Evolutionary conservation across 2,329 filamentous ascomycete genomes (phyloP).

Genomic region (Neofusicoccum parvum): DNA sequence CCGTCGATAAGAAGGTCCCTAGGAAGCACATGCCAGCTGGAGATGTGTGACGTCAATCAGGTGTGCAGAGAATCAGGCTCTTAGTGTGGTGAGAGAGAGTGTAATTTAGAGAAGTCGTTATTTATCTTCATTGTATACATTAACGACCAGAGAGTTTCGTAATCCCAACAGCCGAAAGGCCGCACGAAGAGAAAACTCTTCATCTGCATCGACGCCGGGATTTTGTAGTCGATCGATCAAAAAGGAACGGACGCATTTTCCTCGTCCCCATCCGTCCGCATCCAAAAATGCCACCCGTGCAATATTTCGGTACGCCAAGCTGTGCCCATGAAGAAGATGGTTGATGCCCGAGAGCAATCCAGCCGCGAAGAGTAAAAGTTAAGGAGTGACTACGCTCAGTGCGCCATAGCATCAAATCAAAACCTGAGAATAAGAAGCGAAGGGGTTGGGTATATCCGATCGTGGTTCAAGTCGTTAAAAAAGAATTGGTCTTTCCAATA

Average conservation of each 20-base stretch:
- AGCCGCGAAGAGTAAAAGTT: too few species aligned
- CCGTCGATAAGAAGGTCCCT: not conserved
- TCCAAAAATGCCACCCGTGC: not conserved
- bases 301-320: not conserved
- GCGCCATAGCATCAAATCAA: not conserved
- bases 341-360: too few species aligned
- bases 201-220: not conserved
- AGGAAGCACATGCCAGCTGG: not conserved
- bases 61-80: not conserved
- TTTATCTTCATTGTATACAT: slow-evolving; percentile 2
- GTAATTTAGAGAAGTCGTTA: not conserved
- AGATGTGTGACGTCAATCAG: not conserved
- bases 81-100: not conserved
- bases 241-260: not conserved
- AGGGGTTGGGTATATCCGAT: slow-evolving; percentile 8
- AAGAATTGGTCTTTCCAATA: not conserved
- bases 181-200: not conserved
- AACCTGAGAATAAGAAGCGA: not conserved
- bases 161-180: not conserved
- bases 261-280: not conserved
- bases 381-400: too few species aligned
- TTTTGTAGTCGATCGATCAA: not conserved
- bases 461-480: slow-evolving; percentile 6
- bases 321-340: not conserved
- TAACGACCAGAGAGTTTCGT: not conserved